These are phyloP conservation scores for Cornus kousa DNA, from an alignment of 148 eudicot species.

Conservation along the genomic window DNA sequence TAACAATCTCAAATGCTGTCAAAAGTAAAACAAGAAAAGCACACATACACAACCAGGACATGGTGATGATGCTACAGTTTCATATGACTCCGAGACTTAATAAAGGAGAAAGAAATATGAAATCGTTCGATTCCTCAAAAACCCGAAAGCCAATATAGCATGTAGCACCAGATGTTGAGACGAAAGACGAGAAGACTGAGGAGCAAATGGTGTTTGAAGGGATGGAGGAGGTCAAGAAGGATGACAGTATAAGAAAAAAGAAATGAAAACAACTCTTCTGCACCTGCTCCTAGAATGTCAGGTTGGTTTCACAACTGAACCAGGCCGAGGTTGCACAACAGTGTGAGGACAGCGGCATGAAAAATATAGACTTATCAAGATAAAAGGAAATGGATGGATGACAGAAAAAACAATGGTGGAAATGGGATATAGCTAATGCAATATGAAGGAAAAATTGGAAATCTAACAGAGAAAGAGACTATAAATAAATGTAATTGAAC, in stretches of 20 bases:
- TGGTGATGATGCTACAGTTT: too few relatives aligned
- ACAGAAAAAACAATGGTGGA: constrained; percentile 13
- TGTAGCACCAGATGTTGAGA: constrained; percentile 4
- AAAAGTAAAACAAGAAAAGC: too few relatives aligned
- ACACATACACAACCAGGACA: too few relatives aligned
- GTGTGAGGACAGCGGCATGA: constrained; percentile 18
- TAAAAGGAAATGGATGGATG: constrained; percentile 14
- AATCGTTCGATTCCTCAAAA: constrained; percentile 14
- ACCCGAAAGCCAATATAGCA: constrained; percentile 12
- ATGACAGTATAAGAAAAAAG: constrained; percentile 5
- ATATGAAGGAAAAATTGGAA: too few relatives aligned
- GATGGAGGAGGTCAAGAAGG: neutral
- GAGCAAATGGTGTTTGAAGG: neutral
- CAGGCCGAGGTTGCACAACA: constrained; percentile 77
- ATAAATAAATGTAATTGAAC: neutral
- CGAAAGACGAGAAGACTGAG: neutral
- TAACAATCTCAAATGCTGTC: too few relatives aligned
- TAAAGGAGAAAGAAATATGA: neutral
- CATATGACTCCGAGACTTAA: too few relatives aligned
- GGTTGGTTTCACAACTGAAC: constrained; percentile 30
- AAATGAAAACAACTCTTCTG: constrained; percentile 58
- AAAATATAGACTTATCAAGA: constrained; percentile 53
- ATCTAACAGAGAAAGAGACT: neutral
- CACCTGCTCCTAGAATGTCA: constrained; percentile 33
- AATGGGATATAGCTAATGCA: neutral